phyloP scores from a whole-genome alignment of 2,329 filamentous ascomycete species.

The Diaporthe caulivora region DNA sequence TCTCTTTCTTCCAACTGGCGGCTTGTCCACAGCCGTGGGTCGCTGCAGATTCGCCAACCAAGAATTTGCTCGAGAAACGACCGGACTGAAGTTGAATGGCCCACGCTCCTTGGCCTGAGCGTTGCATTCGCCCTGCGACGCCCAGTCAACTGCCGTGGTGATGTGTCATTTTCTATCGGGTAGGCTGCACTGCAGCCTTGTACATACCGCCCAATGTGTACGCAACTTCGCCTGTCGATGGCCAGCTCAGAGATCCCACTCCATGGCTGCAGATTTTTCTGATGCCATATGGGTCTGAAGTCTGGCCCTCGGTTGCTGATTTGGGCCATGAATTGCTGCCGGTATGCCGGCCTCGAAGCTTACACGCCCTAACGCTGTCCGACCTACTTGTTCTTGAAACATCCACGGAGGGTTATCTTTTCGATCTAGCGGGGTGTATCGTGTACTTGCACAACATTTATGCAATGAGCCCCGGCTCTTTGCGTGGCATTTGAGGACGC shows the following conservation, averaged over 20 bases:
- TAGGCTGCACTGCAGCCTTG: conserved; percentile 36
- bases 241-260: conserved; percentile 10
- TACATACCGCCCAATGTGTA: conserved; percentile 22
- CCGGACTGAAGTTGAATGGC: conserved; percentile 24
- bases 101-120: conserved; percentile 9
- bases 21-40: conserved; percentile 30
- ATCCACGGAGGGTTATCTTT: conserved; percentile 3
- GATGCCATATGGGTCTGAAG: conserved; percentile 4
- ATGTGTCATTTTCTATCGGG: conserved; percentile 36
- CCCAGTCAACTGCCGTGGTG: conserved; percentile 39
- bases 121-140: conserved; percentile 36
- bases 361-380: conserved; percentile 11
- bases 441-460: conserved; percentile 11
- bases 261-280: conserved; percentile 12
- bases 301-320: background rate
- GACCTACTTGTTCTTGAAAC: conserved; percentile 24
- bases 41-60: conserved; percentile 32
- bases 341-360: conserved; percentile 25
- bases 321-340: conserved; percentile 13
- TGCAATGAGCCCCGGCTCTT: conserved; percentile 1
- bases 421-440: background rate
- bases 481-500: conserved; percentile 12
- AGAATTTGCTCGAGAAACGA: conserved; percentile 34
- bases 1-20: conserved; percentile 28
- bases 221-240: background rate